Conservation (phyloP, 257 asterid genomes). For the Solanum bulbocastanum region DNA sequence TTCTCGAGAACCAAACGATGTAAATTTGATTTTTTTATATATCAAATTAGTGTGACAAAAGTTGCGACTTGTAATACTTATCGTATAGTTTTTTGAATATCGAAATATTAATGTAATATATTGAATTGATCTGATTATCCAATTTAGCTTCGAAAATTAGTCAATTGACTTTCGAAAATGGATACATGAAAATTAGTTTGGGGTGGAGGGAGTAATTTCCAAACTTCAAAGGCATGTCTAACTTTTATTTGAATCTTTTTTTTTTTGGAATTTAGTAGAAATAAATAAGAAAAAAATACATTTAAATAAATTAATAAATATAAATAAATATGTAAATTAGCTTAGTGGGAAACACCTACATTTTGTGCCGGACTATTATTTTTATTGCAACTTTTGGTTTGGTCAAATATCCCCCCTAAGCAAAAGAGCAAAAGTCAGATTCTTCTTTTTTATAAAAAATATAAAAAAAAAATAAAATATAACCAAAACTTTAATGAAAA, state of each 20-base stretch:
- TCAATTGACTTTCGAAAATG: background rate
- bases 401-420: background rate
- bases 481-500: background rate
- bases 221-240: background rate
- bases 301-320: background rate
- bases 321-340: background rate
- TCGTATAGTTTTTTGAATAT: background rate
- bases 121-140: background rate
- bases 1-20: accelerated
- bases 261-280: background rate
- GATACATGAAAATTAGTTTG: too few species aligned
- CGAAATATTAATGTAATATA: background rate
- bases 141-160: background rate
- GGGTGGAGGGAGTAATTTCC: too few species aligned
- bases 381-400: background rate
- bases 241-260: background rate
- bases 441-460: background rate
- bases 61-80: accelerated
- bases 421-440: background rate
- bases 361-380: background rate
- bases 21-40: too few species aligned
- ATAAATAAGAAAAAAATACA: background rate
- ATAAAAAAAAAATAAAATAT: background rate
- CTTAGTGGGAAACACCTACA: background rate
- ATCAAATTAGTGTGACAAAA: background rate